phyloP scores from a whole-genome alignment of 805 yeast species.

The Saturnispora silvae region DNA sequence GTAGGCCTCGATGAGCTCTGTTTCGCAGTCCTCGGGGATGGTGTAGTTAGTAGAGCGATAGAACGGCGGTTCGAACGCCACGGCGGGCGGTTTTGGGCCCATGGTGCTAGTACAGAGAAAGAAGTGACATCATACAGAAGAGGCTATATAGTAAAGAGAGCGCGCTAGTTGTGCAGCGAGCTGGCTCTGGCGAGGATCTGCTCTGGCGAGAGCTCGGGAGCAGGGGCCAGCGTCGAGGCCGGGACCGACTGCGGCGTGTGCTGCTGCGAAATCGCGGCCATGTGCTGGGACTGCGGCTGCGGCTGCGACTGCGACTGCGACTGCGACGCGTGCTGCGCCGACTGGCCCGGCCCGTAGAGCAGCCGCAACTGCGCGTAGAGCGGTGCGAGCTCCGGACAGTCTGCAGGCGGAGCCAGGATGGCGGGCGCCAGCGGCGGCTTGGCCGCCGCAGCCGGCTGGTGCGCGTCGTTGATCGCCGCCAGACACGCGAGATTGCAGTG shows the following conservation, averaged over 20 bases:
- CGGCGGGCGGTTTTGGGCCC: neutral
- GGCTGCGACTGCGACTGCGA: constrained; percentile 15
- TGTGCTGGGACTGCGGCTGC: constrained; percentile 5
- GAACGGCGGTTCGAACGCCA: constrained; percentile 13
- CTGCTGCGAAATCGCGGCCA: constrained; percentile 3
- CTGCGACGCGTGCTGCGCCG: constrained; percentile 21
- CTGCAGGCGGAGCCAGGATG: constrained; percentile 43
- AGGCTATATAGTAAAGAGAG: neutral
- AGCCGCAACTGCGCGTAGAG: constrained; percentile 30
- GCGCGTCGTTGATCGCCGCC: constrained; percentile 29
- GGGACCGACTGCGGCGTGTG: constrained; percentile 3
- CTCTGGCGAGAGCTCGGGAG: constrained; percentile 21
- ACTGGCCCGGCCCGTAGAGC: constrained; percentile 45
- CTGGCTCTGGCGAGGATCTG: constrained; percentile 26
- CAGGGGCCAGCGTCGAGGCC: constrained; percentile 8
- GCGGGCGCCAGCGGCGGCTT: constrained; percentile 27
- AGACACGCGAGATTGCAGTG: constrained; percentile 28
- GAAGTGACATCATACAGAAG: neutral
- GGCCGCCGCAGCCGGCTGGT: constrained; percentile 21
- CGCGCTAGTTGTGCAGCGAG: neutral
- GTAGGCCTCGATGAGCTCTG: constrained; percentile 33
- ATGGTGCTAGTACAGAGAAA: neutral
- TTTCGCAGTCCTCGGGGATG: constrained; percentile 35
- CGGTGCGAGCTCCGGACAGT: constrained; percentile 41
- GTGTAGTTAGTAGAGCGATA: constrained; percentile 10